These are phyloP conservation scores for Leucocoprinus birnbaumii DNA, from an alignment of 768 basidiomycete species.

Conservation along the genomic window DNA sequence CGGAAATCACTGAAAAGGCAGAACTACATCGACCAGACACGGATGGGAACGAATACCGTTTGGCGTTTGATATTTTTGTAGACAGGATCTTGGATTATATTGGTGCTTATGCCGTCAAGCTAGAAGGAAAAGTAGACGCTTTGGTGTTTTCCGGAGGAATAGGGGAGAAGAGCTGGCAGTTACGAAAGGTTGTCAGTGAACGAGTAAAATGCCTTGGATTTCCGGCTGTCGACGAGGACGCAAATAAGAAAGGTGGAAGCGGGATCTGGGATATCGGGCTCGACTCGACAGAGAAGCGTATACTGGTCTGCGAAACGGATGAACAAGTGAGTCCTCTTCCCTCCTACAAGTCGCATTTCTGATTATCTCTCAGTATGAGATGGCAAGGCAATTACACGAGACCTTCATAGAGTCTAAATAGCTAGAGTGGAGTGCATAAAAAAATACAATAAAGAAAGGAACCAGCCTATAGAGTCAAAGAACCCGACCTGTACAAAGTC, in stretches of 20 bases:
- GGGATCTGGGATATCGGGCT: constrained; percentile 34
- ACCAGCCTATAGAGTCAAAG: no score
- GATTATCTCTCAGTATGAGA: no score
- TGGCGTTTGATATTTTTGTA: constrained; percentile 78
- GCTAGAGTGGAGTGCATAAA: no score
- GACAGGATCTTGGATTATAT: constrained; percentile 74
- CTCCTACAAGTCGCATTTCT: no score
- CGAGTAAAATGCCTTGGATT: constrained; percentile 64
- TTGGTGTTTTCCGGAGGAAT: constrained; percentile 88
- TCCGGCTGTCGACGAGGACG: constrained; percentile 39
- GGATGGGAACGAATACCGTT: constrained; percentile 33
- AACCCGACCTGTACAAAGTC: no score
- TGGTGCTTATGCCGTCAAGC: constrained; percentile 74
- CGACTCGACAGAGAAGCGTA: constrained; percentile 27
- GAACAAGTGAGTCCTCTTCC: constrained; percentile 44
- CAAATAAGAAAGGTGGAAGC: constrained; percentile 30
- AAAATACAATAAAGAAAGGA: no score
- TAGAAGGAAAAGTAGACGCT: constrained; percentile 67
- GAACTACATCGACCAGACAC: constrained; percentile 24
- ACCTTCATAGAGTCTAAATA: no score
- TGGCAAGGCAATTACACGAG: no score
- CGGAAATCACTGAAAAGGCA: constrained; percentile 51
- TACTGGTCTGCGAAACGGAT: constrained; percentile 66
- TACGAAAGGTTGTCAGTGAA: constrained; percentile 57
- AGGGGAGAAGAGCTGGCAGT: constrained; percentile 66